Base-by-base conservation (phyloP, 2,329 filamentous ascomycete genomes). In the Xylariaceae sp. region DNA sequence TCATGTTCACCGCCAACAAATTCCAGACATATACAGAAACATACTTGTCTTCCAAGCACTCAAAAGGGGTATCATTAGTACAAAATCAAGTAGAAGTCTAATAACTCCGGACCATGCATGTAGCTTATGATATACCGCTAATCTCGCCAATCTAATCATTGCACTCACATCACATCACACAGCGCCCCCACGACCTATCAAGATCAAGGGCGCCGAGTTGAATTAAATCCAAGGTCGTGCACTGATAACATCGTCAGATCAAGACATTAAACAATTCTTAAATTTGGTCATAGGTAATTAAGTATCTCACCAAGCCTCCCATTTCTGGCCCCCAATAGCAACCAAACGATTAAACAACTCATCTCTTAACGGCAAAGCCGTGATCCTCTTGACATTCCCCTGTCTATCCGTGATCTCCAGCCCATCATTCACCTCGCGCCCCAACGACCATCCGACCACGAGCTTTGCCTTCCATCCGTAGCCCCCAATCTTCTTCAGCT, bases 391-490 rank as follows among this genome's bases (percentile, higher is more conserved):
- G 48, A 76, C 77, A 14, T 82, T 75, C 0, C 87, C 84, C 12
- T 74, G 74, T 51, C 78, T 78, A n/a, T 86, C 85, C 23, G 77
- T 77, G 62, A 94, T 84, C 62, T 90, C 80, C 63, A 96, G 65
- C 0, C 90, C 90, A 75, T 95, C 91, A 0, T 88, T 85, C 26
- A 95, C 85, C 71, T 93, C 87, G 44, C 86, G 81, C 0, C 86
- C 83, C 67, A 91, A 81, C 1, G 89, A 87, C 90, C 91, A 92
- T 0, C 91, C 90, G 1, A 95, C 89, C 1, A 95, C 82, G 46
- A 95, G 75, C 76, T 92, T 94, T 1, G 87, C 86, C 75, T 95
- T 96, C 91, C 91, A 96, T 0, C 91, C 90, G 31, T 93, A 79
- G 0, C 91, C 91, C 4, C 91, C 91, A 1, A 93, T 78, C 75